These are phyloP conservation scores for Arthrinium phaeospermum DNA, from an alignment of 2,329 filamentous ascomycete species.

Conservation along the genomic window DNA sequence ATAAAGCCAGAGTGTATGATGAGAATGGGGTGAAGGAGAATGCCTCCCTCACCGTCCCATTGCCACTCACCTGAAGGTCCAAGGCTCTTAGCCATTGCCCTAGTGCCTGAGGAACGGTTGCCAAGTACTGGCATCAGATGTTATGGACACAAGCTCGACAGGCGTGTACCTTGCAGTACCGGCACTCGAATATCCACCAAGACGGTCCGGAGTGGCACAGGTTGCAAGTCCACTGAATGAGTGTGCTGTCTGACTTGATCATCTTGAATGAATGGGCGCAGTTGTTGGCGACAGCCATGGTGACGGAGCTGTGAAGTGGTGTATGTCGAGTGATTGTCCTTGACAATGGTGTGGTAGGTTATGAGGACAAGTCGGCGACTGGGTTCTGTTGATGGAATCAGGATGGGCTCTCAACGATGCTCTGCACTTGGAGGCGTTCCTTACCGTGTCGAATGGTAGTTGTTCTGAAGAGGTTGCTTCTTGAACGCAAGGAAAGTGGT, in stretches of 20 bases:
- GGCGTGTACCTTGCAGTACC: constrained; percentile 70
- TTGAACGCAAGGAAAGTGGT: constrained; percentile 7
- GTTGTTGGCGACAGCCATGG: constrained; percentile 59
- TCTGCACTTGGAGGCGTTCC: not conserved
- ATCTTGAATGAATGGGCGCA: constrained; percentile 69
- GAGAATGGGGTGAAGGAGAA: not conserved
- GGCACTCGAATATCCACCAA: constrained; percentile 73
- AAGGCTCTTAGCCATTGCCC: not conserved
- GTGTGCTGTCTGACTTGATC: constrained; percentile 69
- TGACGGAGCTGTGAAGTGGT: constrained; percentile 27
- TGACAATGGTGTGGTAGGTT: not conserved
- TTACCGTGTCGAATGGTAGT: not conserved
- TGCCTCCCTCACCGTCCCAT: not conserved
- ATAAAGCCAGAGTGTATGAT: not conserved
- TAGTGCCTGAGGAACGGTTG: not conserved
- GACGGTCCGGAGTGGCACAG: constrained; percentile 68
- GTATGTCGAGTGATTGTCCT: not conserved
- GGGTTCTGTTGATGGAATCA: not conserved
- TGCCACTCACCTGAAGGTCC: not conserved
- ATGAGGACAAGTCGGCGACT: not conserved
- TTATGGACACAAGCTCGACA: constrained; percentile 63
- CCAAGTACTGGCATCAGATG: constrained; percentile 34
- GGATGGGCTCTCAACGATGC: not conserved
- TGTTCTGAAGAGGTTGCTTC: not conserved
- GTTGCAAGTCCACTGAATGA: constrained; percentile 70